Evolutionary conservation across 352 stramenopile species (phyloP).

Genomic region (Phytophthora nicotianae): DNA sequence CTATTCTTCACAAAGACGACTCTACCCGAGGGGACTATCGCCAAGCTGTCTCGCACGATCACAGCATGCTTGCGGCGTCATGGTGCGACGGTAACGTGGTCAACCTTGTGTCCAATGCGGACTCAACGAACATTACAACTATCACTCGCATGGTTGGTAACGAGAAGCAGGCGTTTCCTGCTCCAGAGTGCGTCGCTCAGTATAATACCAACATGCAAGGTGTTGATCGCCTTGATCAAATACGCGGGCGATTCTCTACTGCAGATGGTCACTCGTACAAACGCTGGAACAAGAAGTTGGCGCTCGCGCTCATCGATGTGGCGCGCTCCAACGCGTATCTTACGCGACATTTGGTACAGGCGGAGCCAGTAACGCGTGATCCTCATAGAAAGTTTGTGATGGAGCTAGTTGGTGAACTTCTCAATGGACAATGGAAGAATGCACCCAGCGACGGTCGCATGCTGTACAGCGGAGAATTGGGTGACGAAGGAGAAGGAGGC

Average conservation of each 20-base stretch:
- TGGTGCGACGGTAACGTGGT: no score
- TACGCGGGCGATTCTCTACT: no score
- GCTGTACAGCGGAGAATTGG: constrained; percentile 1
- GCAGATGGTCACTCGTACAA: no score
- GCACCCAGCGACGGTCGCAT: constrained; percentile 2
- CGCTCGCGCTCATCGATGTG: not conserved
- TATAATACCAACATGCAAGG: no score
- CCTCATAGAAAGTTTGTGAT: no score
- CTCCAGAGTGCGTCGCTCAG: no score
- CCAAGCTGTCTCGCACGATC: not conserved
- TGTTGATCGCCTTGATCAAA: no score
- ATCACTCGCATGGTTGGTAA: not conserved
- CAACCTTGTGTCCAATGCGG: constrained; percentile 1
- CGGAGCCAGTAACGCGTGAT: not conserved
- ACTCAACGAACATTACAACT: not conserved
- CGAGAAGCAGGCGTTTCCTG: not conserved
- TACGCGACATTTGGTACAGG: not conserved
- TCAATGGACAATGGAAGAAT: constrained; percentile 3
- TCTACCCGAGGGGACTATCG: constrained; percentile 5
- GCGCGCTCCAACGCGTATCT: not conserved
- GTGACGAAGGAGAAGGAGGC: not conserved
- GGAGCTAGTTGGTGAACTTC: not conserved
- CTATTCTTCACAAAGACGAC: constrained; percentile 3
- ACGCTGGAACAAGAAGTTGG: not conserved
- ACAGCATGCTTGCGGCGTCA: no score